phyloP scores from a whole-genome alignment of 2,329 filamentous ascomycete species.

The Colletotrichum trifolii region DNA sequence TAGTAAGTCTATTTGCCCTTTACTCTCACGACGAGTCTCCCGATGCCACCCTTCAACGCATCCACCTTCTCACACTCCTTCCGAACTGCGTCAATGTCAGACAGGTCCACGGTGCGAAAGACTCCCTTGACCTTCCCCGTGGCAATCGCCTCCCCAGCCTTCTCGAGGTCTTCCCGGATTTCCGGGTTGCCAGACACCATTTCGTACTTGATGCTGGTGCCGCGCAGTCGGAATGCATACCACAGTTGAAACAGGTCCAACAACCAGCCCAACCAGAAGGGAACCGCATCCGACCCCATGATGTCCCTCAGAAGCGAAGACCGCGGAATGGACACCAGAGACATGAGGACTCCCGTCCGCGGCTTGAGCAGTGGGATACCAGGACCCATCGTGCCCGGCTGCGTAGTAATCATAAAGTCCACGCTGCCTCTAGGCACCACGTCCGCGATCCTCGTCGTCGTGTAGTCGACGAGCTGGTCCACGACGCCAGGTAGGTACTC shows the following conservation, averaged over 20 bases:
- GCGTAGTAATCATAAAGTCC: constrained; percentile 63
- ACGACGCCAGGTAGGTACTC: constrained; percentile 55
- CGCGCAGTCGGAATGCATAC: constrained; percentile 54
- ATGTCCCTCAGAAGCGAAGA: constrained; percentile 44
- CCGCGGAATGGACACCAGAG: constrained; percentile 52
- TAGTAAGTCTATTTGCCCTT: neutral
- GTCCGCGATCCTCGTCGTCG: constrained; percentile 49
- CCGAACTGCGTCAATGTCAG: constrained; percentile 56
- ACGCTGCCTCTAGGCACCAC: constrained; percentile 54
- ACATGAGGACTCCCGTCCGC: constrained; percentile 51
- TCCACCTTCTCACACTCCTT: constrained; percentile 53
- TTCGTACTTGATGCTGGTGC: constrained; percentile 56
- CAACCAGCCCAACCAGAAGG: constrained; percentile 51
- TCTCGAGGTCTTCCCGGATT: constrained; percentile 54
- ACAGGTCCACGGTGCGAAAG: constrained; percentile 52
- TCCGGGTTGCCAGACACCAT: constrained; percentile 58
- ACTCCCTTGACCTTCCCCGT: constrained; percentile 56
- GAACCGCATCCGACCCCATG: constrained; percentile 46
- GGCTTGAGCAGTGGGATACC: constrained; percentile 54
- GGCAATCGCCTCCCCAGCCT: constrained; percentile 52
- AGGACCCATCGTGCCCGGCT: constrained; percentile 49
- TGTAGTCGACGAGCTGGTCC: constrained; percentile 65
- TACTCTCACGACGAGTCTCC: constrained; percentile 53
- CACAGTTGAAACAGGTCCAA: constrained; percentile 50
- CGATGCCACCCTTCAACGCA: constrained; percentile 54